These are phyloP conservation scores for Gossypium thurberi DNA, from an alignment of 345 rosid species.

Conservation along the genomic window DNA sequence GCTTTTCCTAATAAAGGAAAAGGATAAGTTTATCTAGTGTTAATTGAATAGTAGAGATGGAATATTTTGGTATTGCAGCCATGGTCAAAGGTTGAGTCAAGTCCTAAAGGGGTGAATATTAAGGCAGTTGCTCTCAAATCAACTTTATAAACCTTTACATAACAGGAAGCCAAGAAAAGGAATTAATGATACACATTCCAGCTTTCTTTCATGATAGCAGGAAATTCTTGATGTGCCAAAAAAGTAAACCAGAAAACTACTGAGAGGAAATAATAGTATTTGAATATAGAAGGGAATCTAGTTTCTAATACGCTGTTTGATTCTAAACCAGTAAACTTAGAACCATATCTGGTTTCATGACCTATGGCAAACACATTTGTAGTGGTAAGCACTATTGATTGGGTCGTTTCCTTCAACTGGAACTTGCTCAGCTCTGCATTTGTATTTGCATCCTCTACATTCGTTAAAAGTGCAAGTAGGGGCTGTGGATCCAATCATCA, in stretches of 20 bases:
- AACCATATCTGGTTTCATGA: conserved; percentile 7
- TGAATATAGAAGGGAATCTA: not conserved
- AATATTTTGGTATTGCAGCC: no score
- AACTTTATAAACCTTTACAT: not conserved
- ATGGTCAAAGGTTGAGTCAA: no score
- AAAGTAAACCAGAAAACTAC: conserved; percentile 1
- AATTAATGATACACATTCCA: not conserved
- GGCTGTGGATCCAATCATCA: conserved; percentile 88
- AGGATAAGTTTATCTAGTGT: no score
- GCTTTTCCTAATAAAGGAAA: no score
- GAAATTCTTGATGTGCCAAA: conserved; percentile 1
- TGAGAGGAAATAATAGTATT: no score
- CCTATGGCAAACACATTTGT: conserved; percentile 88
- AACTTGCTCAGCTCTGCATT: conserved; percentile 90
- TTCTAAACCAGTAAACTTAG: conserved; percentile 7
- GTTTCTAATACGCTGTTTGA: conserved; percentile 2
- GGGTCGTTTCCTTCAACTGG: conserved; percentile 97
- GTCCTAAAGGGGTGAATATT: not conserved
- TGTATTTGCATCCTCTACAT: conserved; percentile 91
- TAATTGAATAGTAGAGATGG: no score
- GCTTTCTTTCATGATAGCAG: no score
- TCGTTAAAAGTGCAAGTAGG: conserved; percentile 90
- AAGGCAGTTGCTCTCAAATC: not conserved
- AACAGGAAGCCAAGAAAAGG: not conserved
- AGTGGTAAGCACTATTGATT: conserved; percentile 78